Conservation (phyloP, 345 rosid species). For the Abelmoschus esculentus region DNA sequence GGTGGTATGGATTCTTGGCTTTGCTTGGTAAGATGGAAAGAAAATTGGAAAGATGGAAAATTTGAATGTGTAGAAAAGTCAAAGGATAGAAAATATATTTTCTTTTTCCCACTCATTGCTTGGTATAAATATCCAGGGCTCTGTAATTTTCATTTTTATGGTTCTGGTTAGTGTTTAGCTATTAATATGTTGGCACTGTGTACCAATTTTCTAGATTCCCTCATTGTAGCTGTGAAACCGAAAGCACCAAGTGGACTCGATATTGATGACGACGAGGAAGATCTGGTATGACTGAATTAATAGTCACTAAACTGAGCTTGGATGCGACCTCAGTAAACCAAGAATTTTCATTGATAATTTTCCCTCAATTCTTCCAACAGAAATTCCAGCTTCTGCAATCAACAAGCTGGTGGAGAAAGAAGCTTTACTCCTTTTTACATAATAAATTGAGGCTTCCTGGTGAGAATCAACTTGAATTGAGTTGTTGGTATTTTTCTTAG, state of each 20-base stretch:
- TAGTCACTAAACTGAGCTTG: neutral
- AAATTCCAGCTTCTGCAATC: slow-evolving; percentile 71
- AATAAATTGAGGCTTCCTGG: slow-evolving; percentile 72
- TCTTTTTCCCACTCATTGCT: too few species aligned
- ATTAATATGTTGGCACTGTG: slow-evolving; percentile 2
- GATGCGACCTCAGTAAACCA: neutral
- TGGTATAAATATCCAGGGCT: neutral
- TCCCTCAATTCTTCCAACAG: slow-evolving; percentile 23
- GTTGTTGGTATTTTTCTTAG: slow-evolving; percentile 9
- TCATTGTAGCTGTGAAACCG: neutral
- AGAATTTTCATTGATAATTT: neutral
- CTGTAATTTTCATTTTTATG: neutral
- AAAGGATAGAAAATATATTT: too few species aligned
- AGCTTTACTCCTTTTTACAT: slow-evolving; percentile 49
- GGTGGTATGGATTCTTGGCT: slow-evolving; percentile 30
- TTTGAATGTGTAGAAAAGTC: too few species aligned
- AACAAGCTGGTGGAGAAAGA: slow-evolving; percentile 66
- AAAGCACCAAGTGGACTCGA: neutral
- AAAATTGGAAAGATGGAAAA: too few species aligned
- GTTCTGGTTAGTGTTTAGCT: neutral
- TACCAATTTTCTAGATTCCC: slow-evolving; percentile 16
- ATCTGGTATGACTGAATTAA: neutral
- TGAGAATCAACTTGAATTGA: slow-evolving; percentile 22
- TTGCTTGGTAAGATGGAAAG: too few species aligned
- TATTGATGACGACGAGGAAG: neutral